Conservation (phyloP, 495 filamentous ascomycete genomes). For the Polyplosphaeria fusca region DNA sequence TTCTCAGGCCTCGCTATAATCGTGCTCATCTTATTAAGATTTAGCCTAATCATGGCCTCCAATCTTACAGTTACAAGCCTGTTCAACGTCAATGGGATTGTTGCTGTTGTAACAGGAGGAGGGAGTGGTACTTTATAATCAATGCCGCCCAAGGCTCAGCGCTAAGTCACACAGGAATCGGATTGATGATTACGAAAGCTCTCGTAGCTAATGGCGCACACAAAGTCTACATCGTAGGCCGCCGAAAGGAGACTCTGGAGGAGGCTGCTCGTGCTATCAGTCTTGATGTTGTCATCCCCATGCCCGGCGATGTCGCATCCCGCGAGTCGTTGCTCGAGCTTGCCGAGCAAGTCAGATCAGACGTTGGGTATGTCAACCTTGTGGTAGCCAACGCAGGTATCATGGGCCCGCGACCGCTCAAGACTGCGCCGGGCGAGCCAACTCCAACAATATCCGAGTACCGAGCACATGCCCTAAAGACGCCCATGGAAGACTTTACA, state of each 20-base stretch:
- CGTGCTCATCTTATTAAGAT: too few relatives aligned
- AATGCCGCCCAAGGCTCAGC: not conserved
- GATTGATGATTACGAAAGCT: conserved; percentile 61
- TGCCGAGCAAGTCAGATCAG: conserved; percentile 51
- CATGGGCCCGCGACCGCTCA: conserved; percentile 50
- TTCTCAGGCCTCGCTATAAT: too few relatives aligned
- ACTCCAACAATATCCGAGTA: conserved; percentile 51
- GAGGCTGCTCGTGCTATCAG: conserved; percentile 37
- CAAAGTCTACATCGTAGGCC: conserved; percentile 67
- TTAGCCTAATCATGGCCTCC: too few relatives aligned
- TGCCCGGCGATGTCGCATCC: conserved; percentile 65
- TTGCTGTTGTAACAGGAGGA: conserved; percentile 62
- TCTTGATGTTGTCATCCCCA: conserved; percentile 51
- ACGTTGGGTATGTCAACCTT: conserved; percentile 60
- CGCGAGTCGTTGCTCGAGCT: conserved; percentile 56
- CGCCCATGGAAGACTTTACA: conserved; percentile 57
- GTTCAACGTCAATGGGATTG: conserved; percentile 57
- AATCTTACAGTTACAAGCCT: conserved; percentile 35
- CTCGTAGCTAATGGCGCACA: conserved; percentile 61
- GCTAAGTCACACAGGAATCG: conserved; percentile 51
- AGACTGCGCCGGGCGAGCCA: conserved; percentile 31
- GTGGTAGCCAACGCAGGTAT: conserved; percentile 64
- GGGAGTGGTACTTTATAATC: conserved; percentile 48
- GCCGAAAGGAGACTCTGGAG: conserved; percentile 54
- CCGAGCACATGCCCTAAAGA: conserved; percentile 49